Base-by-base conservation (phyloP, 305 asterid genomes). In the Fraxinus floribunda region DNA sequence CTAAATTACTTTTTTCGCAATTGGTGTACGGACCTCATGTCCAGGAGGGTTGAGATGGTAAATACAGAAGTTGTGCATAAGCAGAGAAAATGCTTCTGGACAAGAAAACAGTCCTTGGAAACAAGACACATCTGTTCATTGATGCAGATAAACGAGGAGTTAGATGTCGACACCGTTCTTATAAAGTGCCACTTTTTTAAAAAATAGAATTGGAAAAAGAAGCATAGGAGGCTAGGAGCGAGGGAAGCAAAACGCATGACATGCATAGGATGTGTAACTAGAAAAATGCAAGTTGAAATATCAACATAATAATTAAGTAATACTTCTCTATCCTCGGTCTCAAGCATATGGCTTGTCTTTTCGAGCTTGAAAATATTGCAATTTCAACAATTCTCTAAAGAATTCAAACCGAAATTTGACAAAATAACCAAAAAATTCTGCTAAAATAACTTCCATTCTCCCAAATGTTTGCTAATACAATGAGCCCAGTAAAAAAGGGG, bases 1-100 rank as follows among this genome's bases (percentile, higher is more conserved):
- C 77, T 79, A 8, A 80, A 70, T 30, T 30, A 30, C 22, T 11
- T 68, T 29, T 55, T 70, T 77, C 26, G 82, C 55, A 72, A 84
- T 75, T 34, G 76, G 52, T 83, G 78, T 26, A 83, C 93, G 11
- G 78, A 93, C 97, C 97, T 93, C 97, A 72, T 91, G 97, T 71
- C 97, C 97, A 0, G 97, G 97, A 73, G 97, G 95, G 62, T 88
- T 89, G 83, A 93, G 87, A 85, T 93, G 96, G 86, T 93, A 93
- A 81, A 93, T 88, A 78, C 97, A 93, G 78, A 93, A 93, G 88
- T 93, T 93, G 87, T 93, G 97, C 78, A 93, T 90, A 84, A 93
- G 90, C 87, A 92, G 90, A 79, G 97, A 89, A 85, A 88, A 88
- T 79, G 94, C 94, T 62, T 92, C 95, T 78, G 91, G 97, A 85